A percentile compares a stretch with the other conserved stretches of the same genome.
Evolutionary conservation across 345 rosid species (phyloP).

Genomic region (Aquilaria malaccensis): DNA sequence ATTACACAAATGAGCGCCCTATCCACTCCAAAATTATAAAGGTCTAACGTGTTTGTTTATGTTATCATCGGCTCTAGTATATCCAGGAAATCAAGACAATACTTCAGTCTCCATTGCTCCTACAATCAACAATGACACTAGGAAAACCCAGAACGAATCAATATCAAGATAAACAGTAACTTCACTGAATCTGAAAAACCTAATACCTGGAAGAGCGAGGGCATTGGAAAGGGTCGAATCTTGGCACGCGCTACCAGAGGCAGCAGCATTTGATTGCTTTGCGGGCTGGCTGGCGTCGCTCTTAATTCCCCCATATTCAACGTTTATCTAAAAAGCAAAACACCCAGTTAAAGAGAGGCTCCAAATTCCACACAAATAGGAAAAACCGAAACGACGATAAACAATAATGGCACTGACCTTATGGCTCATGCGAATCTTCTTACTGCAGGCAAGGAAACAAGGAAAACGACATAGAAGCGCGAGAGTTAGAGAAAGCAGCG

Average conservation of each 20-base stretch:
- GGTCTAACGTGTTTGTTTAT: neutral
- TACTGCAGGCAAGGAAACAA: constrained; percentile 37
- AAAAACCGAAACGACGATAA: neutral
- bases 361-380: neutral
- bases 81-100: no score
- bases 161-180: neutral
- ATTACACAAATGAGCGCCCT: no score
- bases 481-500: neutral
- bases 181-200: neutral
- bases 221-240: constrained; percentile 36
- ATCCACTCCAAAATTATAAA: neutral
- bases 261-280: constrained; percentile 26
- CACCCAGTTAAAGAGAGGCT: neutral
- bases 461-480: constrained; percentile 1
- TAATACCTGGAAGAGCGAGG: constrained; percentile 71
- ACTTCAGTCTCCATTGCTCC: no score
- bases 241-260: constrained; percentile 22
- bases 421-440: constrained; percentile 71
- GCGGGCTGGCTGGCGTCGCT: constrained; percentile 32
- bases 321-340: constrained; percentile 37
- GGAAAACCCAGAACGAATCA: neutral
- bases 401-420: constrained; percentile 48
- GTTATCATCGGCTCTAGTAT: no score
- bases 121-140: no score
- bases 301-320: constrained; percentile 53